Conservation (phyloP, 2,329 filamentous ascomycete species). For the Fusarium burgessii region DNA sequence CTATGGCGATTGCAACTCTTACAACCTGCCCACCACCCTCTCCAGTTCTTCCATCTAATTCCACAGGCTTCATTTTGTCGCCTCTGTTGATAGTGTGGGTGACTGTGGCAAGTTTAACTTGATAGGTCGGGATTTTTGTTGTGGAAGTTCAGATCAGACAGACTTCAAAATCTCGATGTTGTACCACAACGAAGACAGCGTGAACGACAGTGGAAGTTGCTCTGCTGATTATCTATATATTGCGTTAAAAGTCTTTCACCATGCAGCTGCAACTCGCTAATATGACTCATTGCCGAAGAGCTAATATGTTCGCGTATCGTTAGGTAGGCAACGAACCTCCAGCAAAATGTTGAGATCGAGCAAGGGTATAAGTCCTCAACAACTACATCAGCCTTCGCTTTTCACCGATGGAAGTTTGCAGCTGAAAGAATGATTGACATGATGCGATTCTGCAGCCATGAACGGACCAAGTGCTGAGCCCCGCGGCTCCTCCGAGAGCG, state of each 20-base stretch:
- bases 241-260: not conserved
- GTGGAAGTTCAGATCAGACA: not conserved
- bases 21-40: constrained; percentile 74
- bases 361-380: not conserved
- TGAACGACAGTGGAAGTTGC: not conserved
- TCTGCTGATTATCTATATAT: constrained; percentile 9
- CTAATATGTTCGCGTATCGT: not conserved
- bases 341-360: not conserved
- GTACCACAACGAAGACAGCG: constrained; percentile 7
- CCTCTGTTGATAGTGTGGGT: not conserved
- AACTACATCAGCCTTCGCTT: not conserved
- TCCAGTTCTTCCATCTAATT: constrained; percentile 67
- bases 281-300: constrained; percentile 30
- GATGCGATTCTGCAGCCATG: not conserved
- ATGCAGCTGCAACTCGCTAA: not conserved
- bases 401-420: not conserved
- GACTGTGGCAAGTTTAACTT: constrained; percentile 19
- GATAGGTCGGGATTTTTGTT: not conserved
- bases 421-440: not conserved
- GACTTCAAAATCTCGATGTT: not conserved
- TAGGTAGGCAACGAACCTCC: constrained; percentile 8
- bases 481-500: not conserved
- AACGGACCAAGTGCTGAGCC: constrained; percentile 5
- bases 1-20: constrained; percentile 66
- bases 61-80: constrained; percentile 53